These are phyloP conservation scores for Agaricus sinodeliciosus DNA, from an alignment of 768 basidiomycete species.

Conservation along the genomic window DNA sequence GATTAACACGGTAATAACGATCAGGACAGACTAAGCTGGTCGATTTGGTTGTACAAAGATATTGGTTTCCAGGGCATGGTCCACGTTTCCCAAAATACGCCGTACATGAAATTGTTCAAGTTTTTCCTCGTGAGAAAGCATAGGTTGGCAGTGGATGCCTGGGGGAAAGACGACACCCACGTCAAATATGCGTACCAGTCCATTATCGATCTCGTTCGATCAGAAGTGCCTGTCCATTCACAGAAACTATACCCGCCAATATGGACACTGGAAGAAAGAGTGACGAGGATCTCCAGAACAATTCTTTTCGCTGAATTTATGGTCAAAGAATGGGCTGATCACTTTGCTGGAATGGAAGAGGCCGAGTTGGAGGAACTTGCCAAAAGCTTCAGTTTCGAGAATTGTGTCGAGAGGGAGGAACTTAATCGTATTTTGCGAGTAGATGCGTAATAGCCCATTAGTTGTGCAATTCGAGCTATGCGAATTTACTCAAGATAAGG, in stretches of 20 bases:
- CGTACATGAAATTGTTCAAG: constrained; percentile 63
- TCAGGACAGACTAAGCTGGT: constrained; percentile 65
- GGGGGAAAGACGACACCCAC: constrained; percentile 62
- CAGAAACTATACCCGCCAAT: constrained; percentile 53
- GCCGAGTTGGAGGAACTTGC: constrained; percentile 66
- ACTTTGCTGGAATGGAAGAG: constrained; percentile 51
- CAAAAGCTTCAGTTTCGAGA: constrained; percentile 64
- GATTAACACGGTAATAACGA: not conserved
- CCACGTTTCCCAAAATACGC: constrained; percentile 55
- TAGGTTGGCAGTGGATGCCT: constrained; percentile 66
- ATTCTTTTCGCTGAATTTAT: constrained; percentile 69
- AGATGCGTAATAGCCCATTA: constrained; percentile 20
- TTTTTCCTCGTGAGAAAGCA: constrained; percentile 71
- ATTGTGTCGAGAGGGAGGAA: constrained; percentile 64
- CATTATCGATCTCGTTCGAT: constrained; percentile 51
- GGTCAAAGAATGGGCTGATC: constrained; percentile 66
- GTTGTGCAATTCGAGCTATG: too few relatives aligned
- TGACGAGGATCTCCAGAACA: constrained; percentile 57
- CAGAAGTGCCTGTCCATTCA: constrained; percentile 39
- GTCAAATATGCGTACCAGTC: constrained; percentile 61
- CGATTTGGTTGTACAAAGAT: constrained; percentile 85
- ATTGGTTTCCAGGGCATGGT: constrained; percentile 85
- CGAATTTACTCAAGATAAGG: not conserved
- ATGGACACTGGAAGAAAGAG: constrained; percentile 55
- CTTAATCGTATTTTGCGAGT: constrained; percentile 48